Evolutionary conservation across 2,329 filamentous ascomycete species (phyloP), one percentile per base, ranked within the genome.

Genomic region (Trichophyton schoenleinii): DNA sequence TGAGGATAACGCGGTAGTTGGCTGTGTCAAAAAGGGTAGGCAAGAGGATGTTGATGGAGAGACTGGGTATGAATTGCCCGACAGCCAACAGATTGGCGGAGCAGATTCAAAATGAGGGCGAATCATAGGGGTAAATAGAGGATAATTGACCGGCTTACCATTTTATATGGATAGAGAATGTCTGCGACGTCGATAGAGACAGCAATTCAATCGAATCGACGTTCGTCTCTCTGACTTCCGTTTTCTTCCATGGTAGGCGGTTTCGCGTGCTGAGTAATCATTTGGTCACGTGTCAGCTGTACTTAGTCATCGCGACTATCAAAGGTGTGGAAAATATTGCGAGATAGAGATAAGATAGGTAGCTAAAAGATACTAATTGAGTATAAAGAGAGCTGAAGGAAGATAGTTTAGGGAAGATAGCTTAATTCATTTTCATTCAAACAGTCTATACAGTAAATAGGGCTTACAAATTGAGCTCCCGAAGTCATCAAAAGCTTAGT

Each of bases 161-260:
- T 55, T 55, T 7, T 55, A 36, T 55, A 18, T 55, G 52, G 52
- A 55, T 55, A 34, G 52, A 9, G 52, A 55, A 28, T 55, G 25
- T 34, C 52, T 34, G 31, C 52, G 52, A 55, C 52, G 52, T 55
- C 28, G 15, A 55, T 28, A 55, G 52, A 55, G 28, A 55, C 52
- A 55, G n/a, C 15, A 36, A 55, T 55, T 55, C 52, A 55, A 28
- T 55, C 52, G 7, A 36, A 34, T n/a, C 52, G 52, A 55, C 28
- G 52, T 55, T 55, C 52, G 9, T 34, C 52, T 28, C 31, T 55
- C 34, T 36, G 20, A 38, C 52, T 55, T 55, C 52, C 52, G 52
- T 55, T 55, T 55, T 55, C 52, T 55, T 55, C 52, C 52, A 55
- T 36, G 28, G 5, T 13, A 36, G 34, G 52, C 34, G 52, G 52